Evolutionary conservation across 164 flowering plant genomes (phyloP), one percentile per base, ranked within the genome.

Genomic region (Kalanchoe fedtschenkoi): DNA sequence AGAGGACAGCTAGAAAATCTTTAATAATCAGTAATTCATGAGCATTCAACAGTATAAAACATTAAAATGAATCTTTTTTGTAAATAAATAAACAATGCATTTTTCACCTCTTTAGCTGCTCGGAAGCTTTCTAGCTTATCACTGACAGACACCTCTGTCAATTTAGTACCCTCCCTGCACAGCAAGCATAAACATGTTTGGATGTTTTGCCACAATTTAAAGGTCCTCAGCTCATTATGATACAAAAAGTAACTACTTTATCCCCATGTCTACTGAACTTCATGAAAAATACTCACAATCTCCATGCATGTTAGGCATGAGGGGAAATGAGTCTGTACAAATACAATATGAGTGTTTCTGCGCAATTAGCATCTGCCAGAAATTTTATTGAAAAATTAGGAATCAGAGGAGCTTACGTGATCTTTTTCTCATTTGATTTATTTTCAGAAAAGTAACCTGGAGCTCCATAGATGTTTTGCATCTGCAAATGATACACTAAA

Each of bases 121-220:
- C 97, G 89, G 69, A 89, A 88, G 63, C 82, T 62, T 76, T 93
- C 98, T 60, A 93, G 81, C 79, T 88, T 88, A 68, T 93, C 98
- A 75, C 98, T 90, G 44, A 63, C 96, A 63, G 96, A 77, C 55
- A 93, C 84, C 72, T 93, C 97, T 19, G 96, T 93, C 62, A 90
- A 72, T 67, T 82, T 89, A 33, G 16, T 9, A 16, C 76, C 38
- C 59, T 73, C 80, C 85, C 96, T 92, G 86, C 58, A 54, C 11
- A 26, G 33, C n/a, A 15, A n/a, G 4, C 17, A 6, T 22, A 47
- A 21, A 47, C 26, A 47, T 47, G 32, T 51, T 51, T 10, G 32
- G 32, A 51, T 24, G 17, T 24, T 22, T 5, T 21, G 9, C 10
- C 26, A 19, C 26, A 24, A 26, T 10, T 26, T 6, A 32, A 51